Evolutionary conservation across 2,329 filamentous ascomycete species (phyloP).

Genomic region (Chrysosporium queenslandicum): DNA sequence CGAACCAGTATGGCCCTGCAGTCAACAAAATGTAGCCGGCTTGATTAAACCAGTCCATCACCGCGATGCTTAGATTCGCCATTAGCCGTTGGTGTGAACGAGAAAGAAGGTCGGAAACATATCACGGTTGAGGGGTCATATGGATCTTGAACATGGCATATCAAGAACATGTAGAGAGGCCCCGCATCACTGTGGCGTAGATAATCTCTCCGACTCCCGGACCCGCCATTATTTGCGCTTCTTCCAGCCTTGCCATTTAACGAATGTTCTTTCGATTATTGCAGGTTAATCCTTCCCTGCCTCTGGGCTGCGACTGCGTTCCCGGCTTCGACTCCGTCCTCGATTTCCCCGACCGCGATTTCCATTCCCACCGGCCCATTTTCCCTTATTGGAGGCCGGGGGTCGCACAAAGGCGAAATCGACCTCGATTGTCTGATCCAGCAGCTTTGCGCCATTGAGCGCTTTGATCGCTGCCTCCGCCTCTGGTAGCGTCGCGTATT

Average conservation of each 20-base stretch:
- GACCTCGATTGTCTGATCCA: conserved; percentile 56
- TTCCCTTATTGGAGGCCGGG: conserved; percentile 42
- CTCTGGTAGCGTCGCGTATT: conserved; percentile 54
- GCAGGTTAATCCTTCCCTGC: conserved; percentile 14
- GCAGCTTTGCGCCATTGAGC: conserved; percentile 50
- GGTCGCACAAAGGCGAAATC: conserved; percentile 58
- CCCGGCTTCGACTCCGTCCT: conserved; percentile 37
- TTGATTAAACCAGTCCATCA: conserved; percentile 21
- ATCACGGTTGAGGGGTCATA: background rate
- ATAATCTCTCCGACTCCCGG: background rate
- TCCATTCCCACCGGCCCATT: conserved; percentile 24
- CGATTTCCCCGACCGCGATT: conserved; percentile 37
- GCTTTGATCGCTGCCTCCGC: conserved; percentile 54
- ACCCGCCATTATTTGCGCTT: background rate
- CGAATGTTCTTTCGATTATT: background rate
- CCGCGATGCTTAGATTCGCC: conserved; percentile 23
- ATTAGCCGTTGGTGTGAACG: background rate
- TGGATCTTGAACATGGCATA: background rate
- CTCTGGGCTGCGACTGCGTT: conserved; percentile 39
- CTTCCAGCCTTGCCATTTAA: background rate
- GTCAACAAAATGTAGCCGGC: background rate
- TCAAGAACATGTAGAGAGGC: background rate
- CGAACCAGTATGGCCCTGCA: background rate
- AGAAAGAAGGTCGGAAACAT: background rate
- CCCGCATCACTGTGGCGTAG: background rate